phyloP scores from a whole-genome alignment of 495 filamentous ascomycete genomes.

The Penicillium flavigenum region DNA sequence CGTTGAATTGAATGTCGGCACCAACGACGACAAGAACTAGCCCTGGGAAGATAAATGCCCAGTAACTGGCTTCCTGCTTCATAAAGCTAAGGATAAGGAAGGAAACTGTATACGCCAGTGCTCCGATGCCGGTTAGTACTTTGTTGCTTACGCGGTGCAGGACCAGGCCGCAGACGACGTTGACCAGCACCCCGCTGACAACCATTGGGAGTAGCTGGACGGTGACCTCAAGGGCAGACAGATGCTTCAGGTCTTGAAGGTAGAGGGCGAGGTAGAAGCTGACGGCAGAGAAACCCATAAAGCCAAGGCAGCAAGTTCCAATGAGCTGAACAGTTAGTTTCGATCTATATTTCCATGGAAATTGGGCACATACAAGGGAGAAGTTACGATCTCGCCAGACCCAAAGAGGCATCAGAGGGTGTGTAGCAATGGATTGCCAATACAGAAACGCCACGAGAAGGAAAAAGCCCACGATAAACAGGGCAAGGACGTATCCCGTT shows the following conservation, averaged over 20 bases:
- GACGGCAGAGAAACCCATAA: conserved; percentile 37
- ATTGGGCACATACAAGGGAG: conserved; percentile 27
- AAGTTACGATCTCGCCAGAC: conserved; percentile 44
- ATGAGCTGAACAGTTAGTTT: conserved; percentile 27
- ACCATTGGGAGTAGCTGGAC: conserved; percentile 57
- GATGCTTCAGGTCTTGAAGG: conserved; percentile 44
- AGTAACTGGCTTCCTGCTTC: conserved; percentile 52
- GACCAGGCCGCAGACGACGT: conserved; percentile 54
- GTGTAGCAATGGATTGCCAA: conserved; percentile 54
- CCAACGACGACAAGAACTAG: conserved; percentile 52
- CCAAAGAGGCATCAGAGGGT: conserved; percentile 40
- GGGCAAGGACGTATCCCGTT: conserved; percentile 61
- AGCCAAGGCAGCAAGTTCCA: conserved; percentile 36
- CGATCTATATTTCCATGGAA: not conserved
- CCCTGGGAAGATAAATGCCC: conserved; percentile 54
- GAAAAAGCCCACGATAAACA: conserved; percentile 61
- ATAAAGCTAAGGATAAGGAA: conserved; percentile 56
- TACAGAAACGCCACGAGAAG: conserved; percentile 58
- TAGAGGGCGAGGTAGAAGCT: conserved; percentile 43
- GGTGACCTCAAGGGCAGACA: conserved; percentile 46
- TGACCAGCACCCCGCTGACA: conserved; percentile 51
- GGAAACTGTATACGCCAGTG: conserved; percentile 42
- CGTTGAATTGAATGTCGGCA: conserved; percentile 60
- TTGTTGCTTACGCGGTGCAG: conserved; percentile 54
- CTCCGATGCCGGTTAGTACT: conserved; percentile 45